Percentiles rank a stretch among this genome's conserved stretches.
Conservation (phyloP, 345 rosid species). For the Physaria fendleri region DNA sequence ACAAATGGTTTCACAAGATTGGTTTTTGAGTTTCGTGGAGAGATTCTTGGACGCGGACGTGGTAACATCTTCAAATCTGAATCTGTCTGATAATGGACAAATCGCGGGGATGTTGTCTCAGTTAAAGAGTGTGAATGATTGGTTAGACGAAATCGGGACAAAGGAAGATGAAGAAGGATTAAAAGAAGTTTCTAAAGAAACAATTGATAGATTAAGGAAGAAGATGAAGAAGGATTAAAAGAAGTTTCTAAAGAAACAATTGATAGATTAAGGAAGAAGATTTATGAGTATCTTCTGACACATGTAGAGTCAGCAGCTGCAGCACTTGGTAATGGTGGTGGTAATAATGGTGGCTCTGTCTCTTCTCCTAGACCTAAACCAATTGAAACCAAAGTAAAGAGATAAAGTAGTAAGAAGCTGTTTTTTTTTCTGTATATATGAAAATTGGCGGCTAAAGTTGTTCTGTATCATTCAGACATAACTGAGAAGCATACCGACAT, state of each 20-base stretch:
- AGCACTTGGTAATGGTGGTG: constrained; percentile 63
- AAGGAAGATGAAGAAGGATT: constrained; percentile 52
- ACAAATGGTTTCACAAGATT: constrained; percentile 70
- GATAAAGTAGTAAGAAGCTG: constrained; percentile 31
- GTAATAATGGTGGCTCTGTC: constrained; percentile 57
- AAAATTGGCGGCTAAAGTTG: constrained; percentile 9
- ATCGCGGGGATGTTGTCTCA: constrained; percentile 91
- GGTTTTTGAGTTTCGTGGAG: constrained; percentile 92
- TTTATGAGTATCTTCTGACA: constrained; percentile 78
- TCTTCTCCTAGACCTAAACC: constrained; percentile 39
- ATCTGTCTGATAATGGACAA: constrained; percentile 68
- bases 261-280: constrained; percentile 86
- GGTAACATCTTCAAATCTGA: constrained; percentile 39
- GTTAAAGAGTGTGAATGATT: constrained; percentile 88
- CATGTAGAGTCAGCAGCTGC: constrained; percentile 96
- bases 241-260: too few relatives aligned
- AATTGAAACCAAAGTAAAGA: constrained; percentile 46
- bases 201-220: constrained; percentile 56
- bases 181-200: constrained; percentile 56
- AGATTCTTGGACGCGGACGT: constrained; percentile 79
- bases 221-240: too few relatives aligned
- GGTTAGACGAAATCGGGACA: constrained; percentile 73
- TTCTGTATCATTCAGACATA: constrained; percentile 7
- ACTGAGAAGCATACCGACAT: too few relatives aligned
- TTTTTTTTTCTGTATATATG: constrained; percentile 22